Evolutionary conservation across 2,329 filamentous ascomycete genomes (phyloP), one percentile per base, ranked within the genome.

Genomic region (Trematosphaeria pertusa): DNA sequence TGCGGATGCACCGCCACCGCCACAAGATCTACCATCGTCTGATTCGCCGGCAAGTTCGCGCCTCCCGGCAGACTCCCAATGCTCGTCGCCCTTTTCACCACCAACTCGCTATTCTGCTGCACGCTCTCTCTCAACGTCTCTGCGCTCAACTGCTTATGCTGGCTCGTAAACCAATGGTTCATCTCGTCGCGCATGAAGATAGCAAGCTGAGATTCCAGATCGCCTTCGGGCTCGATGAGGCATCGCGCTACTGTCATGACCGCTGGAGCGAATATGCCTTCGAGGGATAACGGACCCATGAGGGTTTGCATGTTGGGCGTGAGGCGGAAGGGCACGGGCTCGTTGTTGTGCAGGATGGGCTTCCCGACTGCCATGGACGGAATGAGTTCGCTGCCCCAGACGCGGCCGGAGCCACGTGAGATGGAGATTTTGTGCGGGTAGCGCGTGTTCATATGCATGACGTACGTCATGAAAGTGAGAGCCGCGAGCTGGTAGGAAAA

Each of bases 101-200:
- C 91, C 59, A 91, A 82, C 49, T 97, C 91, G 58, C 87, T 91
- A 72, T 99, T 99, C 42, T 83, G 79, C 73, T 91, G 87, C 24
- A 96, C 92, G 54, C 87, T 83, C 47, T 94, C 89, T 17, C 89
- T 80, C 37, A 95, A 78, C 67, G 89, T 86, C 22, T 80, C 83
- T 48, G 90, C 86, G 32, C 81, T 78, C 4, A 70, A 59, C n/a
- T 65, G 59, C 34, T 91, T 84, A 67, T 96, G 89, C 53, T 85
- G 82, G 56, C 86, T 88, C 2, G 89, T 95, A 61, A 92, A 92
- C 94, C 94, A 99, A 75, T 92, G 95, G 57, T 93, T 92, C 83
- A 99, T 95, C 75, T 99, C 94, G 65, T 99, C 94, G 5, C 94
- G 86, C 53, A 99, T 94, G 71, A 97, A 97, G 48, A 99, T 84